Percentiles rank a stretch among this genome's conserved stretches.
Conservation (phyloP, 352 stramenopile species). For the Pythium periplocum region DNA sequence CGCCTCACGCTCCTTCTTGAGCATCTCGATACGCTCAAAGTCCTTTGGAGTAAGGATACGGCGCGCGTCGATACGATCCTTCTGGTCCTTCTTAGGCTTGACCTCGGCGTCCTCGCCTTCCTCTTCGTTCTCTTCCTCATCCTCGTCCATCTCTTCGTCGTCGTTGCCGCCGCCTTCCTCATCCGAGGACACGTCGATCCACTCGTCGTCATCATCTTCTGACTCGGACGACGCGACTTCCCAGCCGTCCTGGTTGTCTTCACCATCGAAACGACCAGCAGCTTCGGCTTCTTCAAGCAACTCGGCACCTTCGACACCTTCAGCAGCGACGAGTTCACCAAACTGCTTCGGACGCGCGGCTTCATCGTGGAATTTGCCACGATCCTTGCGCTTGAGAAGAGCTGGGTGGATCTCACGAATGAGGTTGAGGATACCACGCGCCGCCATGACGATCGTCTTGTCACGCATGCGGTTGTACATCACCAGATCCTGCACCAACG, state of each 20-base stretch:
- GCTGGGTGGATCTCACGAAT: conserved; percentile 94
- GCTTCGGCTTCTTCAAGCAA: conserved; percentile 86
- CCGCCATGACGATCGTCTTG: conserved; percentile 96
- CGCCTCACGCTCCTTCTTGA: conserved; percentile 85
- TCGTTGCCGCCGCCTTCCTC: conserved; percentile 49
- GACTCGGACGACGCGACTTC: conserved; percentile 66
- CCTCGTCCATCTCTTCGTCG: conserved; percentile 32
- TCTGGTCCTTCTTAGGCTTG: conserved; percentile 35
- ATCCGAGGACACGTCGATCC: conserved; percentile 59
- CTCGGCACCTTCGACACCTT: conserved; percentile 95
- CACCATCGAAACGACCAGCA: conserved; percentile 64
- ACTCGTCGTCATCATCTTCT: conserved; percentile 63
- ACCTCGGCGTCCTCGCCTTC: conserved; percentile 41
- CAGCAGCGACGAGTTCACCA: conserved; percentile 86
- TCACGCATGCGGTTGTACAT: conserved; percentile 95
- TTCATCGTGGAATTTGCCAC: conserved; percentile 89
- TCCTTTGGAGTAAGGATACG: conserved; percentile 87
- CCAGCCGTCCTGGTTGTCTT: conserved; percentile 83
- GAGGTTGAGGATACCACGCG: conserved; percentile 94
- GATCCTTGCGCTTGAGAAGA: conserved; percentile 95
- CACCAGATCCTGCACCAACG: conserved; percentile 90
- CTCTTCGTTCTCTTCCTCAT: conserved; percentile 40
- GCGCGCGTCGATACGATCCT: conserved; percentile 79
- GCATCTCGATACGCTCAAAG: conserved; percentile 87
- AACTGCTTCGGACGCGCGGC: conserved; percentile 85